Percentiles rank a stretch among this genome's conserved stretches.
These are phyloP conservation scores for Paramecium biaurelia DNA, from an alignment of 73 alveolate species.

Conservation along the genomic window DNA sequence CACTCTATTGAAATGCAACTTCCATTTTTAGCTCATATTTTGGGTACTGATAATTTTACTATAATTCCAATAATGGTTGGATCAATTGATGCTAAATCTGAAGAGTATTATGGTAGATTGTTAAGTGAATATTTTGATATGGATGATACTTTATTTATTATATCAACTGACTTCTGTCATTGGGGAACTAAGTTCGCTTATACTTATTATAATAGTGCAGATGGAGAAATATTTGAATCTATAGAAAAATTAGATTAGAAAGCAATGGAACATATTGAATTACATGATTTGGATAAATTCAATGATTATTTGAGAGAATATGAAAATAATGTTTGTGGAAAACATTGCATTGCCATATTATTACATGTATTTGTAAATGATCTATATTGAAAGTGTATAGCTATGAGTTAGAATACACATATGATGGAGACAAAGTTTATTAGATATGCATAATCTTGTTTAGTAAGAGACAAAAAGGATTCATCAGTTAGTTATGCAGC, in stretches of 20 bases:
- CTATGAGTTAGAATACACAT: background rate
- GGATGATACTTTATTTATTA: conserved; percentile 49
- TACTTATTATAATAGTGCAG: conserved; percentile 40
- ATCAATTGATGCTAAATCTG: conserved; percentile 52
- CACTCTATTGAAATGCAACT: conserved; percentile 61
- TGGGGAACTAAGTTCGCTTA: conserved; percentile 63
- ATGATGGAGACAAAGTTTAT: conserved; percentile 63
- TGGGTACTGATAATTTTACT: conserved; percentile 54
- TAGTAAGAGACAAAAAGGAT: conserved; percentile 63
- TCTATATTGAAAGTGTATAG: background rate
- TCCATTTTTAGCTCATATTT: conserved; percentile 42
- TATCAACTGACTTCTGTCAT: conserved; percentile 65
- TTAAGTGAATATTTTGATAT: conserved; percentile 45
- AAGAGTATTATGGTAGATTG: conserved; percentile 62
- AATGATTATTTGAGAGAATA: conserved; percentile 51
- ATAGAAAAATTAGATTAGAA: conserved; percentile 61
- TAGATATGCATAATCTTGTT: conserved; percentile 56
- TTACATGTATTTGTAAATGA: conserved; percentile 8
- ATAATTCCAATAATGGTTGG: conserved; percentile 64
- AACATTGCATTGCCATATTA: conserved; percentile 47
- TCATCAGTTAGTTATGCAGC: conserved; percentile 65
- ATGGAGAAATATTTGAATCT: conserved; percentile 60
- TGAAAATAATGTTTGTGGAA: conserved; percentile 60
- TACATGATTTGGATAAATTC: conserved; percentile 53
- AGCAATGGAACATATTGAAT: conserved; percentile 63